These are phyloP conservation scores for Amesomyces nigricolor DNA, from an alignment of 2,329 filamentous ascomycete species.

Conservation along the genomic window DNA sequence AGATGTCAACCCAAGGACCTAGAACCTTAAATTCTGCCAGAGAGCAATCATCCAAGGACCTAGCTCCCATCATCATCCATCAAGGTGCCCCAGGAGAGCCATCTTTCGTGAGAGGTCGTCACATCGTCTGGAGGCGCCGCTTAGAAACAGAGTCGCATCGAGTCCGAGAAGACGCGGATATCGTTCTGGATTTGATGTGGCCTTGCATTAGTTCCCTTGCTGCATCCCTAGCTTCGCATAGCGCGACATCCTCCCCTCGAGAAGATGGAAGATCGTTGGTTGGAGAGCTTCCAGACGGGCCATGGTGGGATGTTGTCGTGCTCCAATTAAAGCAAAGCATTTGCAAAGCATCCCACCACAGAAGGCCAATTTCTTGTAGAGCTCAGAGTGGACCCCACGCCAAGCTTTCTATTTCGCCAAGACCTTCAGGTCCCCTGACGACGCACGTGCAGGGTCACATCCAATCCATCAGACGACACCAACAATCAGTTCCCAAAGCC, in stretches of 20 bases:
- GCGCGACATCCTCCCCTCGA: neutral
- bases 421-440: neutral
- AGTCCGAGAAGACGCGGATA: conserved; percentile 2
- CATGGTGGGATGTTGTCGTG: too few relatives aligned
- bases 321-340: neutral
- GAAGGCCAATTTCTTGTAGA: too few relatives aligned
- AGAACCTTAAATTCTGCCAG: too few relatives aligned
- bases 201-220: conserved; percentile 23
- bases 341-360: neutral
- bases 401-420: conserved; percentile 6
- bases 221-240: conserved; percentile 18
- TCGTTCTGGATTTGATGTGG: conserved; percentile 13
- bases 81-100: too few relatives aligned
- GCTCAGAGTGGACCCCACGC: neutral
- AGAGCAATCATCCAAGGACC: too few relatives aligned
- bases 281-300: neutral
- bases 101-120: too few relatives aligned
- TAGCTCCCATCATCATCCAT: too few relatives aligned
- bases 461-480: conserved; percentile 1
- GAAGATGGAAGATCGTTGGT: neutral
- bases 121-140: too few relatives aligned
- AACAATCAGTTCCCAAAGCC: neutral
- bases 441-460: neutral
- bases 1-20: too few relatives aligned
- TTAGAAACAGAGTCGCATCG: neutral